These are phyloP conservation scores for Naganishia sp. DNA, from an alignment of 1,284 basidiomycete species.

Conservation along the genomic window DNA sequence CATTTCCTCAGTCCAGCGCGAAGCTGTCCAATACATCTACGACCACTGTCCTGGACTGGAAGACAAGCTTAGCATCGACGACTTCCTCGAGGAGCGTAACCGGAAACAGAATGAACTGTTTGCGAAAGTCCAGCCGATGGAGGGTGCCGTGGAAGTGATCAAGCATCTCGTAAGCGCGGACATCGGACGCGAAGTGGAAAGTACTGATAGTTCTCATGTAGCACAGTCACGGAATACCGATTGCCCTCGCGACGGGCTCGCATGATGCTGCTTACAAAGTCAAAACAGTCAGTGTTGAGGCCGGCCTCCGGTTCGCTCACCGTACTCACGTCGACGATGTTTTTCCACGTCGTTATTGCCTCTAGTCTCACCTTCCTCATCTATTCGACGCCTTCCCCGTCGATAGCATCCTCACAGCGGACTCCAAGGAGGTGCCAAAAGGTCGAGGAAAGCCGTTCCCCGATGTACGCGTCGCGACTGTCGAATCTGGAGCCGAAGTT, in stretches of 20 bases:
- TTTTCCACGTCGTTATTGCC: not conserved
- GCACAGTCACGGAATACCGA: slow-evolving; percentile 49
- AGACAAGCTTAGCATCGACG: slow-evolving; percentile 48
- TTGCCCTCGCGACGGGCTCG: slow-evolving; percentile 53
- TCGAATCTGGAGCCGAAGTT: not conserved
- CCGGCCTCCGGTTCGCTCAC: not conserved
- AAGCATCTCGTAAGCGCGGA: slow-evolving; percentile 43
- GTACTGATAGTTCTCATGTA: slow-evolving; percentile 19
- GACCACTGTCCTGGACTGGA: slow-evolving; percentile 48
- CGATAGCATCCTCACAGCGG: slow-evolving; percentile 48
- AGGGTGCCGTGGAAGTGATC: slow-evolving; percentile 50
- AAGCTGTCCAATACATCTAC: slow-evolving; percentile 48
- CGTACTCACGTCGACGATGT: not conserved
- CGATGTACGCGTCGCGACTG: slow-evolving; percentile 35
- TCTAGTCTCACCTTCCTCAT: slow-evolving; percentile 50
- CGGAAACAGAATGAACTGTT: slow-evolving; percentile 48
- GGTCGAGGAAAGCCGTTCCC: slow-evolving; percentile 52
- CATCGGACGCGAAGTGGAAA: not conserved
- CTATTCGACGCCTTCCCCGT: slow-evolving; percentile 51
- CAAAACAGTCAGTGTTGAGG: slow-evolving; percentile 47
- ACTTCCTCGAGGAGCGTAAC: slow-evolving; percentile 49
- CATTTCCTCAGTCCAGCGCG: slow-evolving; percentile 37
- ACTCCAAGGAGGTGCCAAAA: slow-evolving; percentile 48
- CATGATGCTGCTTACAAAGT: slow-evolving; percentile 41
- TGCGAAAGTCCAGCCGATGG: slow-evolving; percentile 49